These are phyloP conservation scores for Hericium erinaceus DNA, from an alignment of 768 basidiomycete genomes.

Conservation along the genomic window DNA sequence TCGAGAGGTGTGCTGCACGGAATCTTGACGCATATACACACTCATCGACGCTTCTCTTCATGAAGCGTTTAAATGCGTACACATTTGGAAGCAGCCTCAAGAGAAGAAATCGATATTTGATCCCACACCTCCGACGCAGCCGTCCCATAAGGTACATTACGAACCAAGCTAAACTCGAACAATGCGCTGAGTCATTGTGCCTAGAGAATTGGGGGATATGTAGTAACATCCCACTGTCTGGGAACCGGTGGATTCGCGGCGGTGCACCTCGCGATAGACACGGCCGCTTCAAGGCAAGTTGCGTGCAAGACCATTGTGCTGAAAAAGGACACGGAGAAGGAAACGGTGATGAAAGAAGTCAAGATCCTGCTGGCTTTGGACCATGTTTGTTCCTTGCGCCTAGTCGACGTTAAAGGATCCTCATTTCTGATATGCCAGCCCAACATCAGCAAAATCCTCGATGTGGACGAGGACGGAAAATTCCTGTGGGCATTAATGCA, in stretches of 20 bases:
- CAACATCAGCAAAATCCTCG: constrained; percentile 73
- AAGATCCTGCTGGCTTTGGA: constrained; percentile 59
- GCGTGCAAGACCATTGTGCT: constrained; percentile 77
- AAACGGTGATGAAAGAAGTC: constrained; percentile 70
- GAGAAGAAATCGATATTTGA: constrained; percentile 52
- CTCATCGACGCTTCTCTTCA: background rate
- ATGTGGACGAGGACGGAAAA: constrained; percentile 50
- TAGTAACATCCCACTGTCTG: constrained; percentile 71
- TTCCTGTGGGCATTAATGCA: constrained; percentile 38
- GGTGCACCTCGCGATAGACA: constrained; percentile 71
- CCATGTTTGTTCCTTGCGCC: constrained; percentile 40
- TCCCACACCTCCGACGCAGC: constrained; percentile 46
- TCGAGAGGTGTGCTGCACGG: constrained; percentile 40
- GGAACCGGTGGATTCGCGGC: constrained; percentile 79
- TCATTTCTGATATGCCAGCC: constrained; percentile 35
- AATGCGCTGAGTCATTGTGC: background rate
- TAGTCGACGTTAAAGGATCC: background rate
- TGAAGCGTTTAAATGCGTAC: constrained; percentile 57
- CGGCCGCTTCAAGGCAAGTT: constrained; percentile 54
- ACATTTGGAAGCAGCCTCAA: constrained; percentile 43
- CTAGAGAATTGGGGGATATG: constrained; percentile 51
- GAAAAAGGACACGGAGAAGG: constrained; percentile 48
- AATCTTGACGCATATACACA: background rate
- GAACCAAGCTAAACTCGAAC: background rate
- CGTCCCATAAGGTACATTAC: constrained; percentile 40